A percentile compares a stretch with the other conserved stretches of the same genome.
phyloP scores from a whole-genome alignment of 2,329 filamentous ascomycete species.

The Phyllosticta capitalensis region DNA sequence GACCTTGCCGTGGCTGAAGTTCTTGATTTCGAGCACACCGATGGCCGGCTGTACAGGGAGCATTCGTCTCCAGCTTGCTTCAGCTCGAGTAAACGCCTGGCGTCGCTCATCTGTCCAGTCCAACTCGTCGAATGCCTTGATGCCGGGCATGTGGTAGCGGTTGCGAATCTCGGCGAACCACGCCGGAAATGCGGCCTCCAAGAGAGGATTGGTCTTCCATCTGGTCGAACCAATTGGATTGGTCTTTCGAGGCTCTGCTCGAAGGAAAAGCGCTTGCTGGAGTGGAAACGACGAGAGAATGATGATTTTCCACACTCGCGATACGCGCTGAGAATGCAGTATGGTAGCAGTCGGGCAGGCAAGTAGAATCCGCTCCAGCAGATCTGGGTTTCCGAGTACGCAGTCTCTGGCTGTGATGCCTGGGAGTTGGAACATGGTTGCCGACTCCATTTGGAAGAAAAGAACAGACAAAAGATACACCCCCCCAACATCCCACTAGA shows the following conservation, averaged over 20 bases:
- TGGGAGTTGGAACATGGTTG: not conserved
- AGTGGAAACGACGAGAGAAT: conserved; percentile 19
- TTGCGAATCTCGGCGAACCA: conserved; percentile 17
- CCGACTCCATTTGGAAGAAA: not conserved
- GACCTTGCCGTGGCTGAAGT: conserved; percentile 6
- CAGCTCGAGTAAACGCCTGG: conserved; percentile 18
- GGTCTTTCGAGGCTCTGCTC: conserved; percentile 15
- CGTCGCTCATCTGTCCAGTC: conserved; percentile 11
- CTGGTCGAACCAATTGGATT: conserved; percentile 1
- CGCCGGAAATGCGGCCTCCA: conserved; percentile 11
- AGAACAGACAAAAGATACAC: not conserved
- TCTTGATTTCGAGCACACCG: not conserved
- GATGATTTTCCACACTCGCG: conserved; percentile 19
- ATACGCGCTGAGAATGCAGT: conserved; percentile 24
- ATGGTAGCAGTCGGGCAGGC: conserved; percentile 10
- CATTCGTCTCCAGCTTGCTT: conserved; percentile 27
- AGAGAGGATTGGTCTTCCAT: conserved; percentile 16
- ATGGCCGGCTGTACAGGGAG: conserved; percentile 21
- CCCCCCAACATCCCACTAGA: not conserved
- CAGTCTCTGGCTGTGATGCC: not conserved
- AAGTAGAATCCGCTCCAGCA: not conserved
- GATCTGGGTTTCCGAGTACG: not conserved
- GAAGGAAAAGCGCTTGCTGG: conserved; percentile 25
- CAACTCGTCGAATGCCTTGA: conserved; percentile 5
- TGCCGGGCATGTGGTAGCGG: conserved; percentile 12